A percentile compares a stretch with the other conserved stretches of the same genome.
These are phyloP conservation scores for Cryptosporidium xiaoi DNA, from an alignment of 169 alveolate genomes.

Conservation along the genomic window DNA sequence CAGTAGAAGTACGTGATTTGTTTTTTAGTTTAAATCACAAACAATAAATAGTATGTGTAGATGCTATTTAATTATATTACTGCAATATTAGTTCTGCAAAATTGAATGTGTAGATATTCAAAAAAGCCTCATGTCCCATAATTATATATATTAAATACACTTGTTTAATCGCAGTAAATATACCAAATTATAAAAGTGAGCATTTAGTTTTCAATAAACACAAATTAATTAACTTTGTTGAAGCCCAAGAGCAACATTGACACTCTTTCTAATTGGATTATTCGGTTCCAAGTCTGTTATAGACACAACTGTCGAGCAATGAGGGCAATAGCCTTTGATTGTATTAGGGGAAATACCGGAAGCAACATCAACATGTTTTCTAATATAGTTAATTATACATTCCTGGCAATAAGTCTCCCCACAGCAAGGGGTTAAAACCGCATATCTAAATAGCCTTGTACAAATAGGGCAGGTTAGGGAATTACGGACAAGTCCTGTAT, in stretches of 20 bases:
- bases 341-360: conserved; percentile 70
- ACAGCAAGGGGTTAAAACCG: conserved; percentile 86
- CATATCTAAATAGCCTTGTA: conserved; percentile 82
- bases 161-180: too few species aligned
- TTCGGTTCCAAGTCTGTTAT: conserved; percentile 72
- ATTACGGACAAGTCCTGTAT: conserved; percentile 63
- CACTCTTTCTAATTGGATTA: conserved; percentile 71
- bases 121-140: too few species aligned
- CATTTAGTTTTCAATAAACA: not conserved
- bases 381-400: conserved; percentile 62
- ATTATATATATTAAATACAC: too few species aligned
- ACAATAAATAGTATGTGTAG: too few species aligned
- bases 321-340: conserved; percentile 66
- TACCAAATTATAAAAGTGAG: too few species aligned
- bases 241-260: conserved; percentile 71
- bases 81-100: too few species aligned
- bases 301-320: conserved; percentile 68
- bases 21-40: too few species aligned
- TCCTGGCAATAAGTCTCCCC: conserved; percentile 86
- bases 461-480: conserved; percentile 82
- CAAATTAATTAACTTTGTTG: conserved; percentile 23
- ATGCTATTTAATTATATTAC: too few species aligned
- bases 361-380: conserved; percentile 58
- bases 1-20: too few species aligned
- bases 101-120: too few species aligned